A percentile compares a stretch with the other conserved stretches of the same genome.
phyloP scores from a whole-genome alignment of 78 protist genomes.

The Pigoraptor vietnamica region DNA sequence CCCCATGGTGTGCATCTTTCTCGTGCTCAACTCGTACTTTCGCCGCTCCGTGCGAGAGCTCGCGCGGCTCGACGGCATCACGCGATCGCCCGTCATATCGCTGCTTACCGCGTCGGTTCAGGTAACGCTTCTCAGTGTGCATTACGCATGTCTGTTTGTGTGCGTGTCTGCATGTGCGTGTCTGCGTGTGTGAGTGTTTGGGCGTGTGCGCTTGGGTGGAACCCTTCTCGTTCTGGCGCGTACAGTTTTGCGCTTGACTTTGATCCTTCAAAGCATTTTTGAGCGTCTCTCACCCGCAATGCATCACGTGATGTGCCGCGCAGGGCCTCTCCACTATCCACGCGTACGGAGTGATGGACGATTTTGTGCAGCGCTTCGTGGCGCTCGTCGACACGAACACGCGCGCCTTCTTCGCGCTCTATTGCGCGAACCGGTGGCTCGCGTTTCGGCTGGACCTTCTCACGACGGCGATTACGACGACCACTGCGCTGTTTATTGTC shows the following conservation, averaged over 20 bases:
- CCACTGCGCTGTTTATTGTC: background rate
- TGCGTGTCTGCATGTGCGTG: background rate
- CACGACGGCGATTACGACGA: background rate
- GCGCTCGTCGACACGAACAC: background rate
- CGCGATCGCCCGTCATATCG: slow-evolving; percentile 50
- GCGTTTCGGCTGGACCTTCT: slow-evolving; percentile 21
- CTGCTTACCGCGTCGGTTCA: slow-evolving; percentile 13
- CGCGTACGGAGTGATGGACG: slow-evolving; percentile 19
- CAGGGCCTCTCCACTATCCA: slow-evolving; percentile 65
- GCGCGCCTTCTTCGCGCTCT: slow-evolving; percentile 21
- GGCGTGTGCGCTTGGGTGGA: too few species aligned
- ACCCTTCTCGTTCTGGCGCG: too few species aligned
- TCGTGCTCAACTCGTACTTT: background rate
- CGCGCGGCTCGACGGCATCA: slow-evolving; percentile 43
- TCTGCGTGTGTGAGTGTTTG: too few species aligned
- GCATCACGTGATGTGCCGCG: slow-evolving; percentile 11
- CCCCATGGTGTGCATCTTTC: slow-evolving; percentile 20
- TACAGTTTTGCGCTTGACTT: too few species aligned
- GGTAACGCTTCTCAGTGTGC: background rate
- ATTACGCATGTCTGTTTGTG: background rate
- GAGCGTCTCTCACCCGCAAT: too few species aligned
- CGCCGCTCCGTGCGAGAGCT: slow-evolving; percentile 42
- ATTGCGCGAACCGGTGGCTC: slow-evolving; percentile 37
- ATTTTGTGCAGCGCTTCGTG: background rate
- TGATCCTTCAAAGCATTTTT: too few species aligned